Base-by-base conservation (phyloP, 352 stramenopile species). In the Phytophthora quininea region DNA sequence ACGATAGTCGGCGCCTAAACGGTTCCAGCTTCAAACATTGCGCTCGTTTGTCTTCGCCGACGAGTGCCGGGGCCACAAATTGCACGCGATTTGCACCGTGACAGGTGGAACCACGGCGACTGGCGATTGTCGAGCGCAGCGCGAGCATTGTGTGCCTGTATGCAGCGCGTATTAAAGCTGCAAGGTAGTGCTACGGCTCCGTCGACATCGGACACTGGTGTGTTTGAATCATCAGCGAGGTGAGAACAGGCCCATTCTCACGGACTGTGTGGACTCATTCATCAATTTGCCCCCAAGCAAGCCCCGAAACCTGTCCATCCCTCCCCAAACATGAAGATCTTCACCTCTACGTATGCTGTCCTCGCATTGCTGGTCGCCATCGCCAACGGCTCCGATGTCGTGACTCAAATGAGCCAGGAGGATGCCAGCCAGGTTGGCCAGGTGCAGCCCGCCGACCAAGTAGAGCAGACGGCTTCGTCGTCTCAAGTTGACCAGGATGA, bases 281-380 rank as follows among this genome's bases (percentile, higher is more conserved):
- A 29, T 49, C 15, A 27, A 49, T 49, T 49, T 29, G 12, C 43
- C 0, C 19, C 14, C 19, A 24, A 49, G 29, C 43, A 49, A 12
- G 7, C 10, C 3, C 14, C 35, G 29, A 15, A 30, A 29, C 43
- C 43, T 8, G 14, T n/a, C n/a, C 15, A 47, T 3, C 11, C 15
- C 40, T 29, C 43, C 29, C 15, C 43, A 49, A 27, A n/a, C 29
- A 49, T 49, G 66, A 73, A 73, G 46, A 15, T 62, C 38, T 64
- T 74, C 32, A 15, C 29, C 27, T 29, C 51, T 31, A 29, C 54
- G 11, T 19, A 61, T 24, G 15, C 27, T 19, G 15, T 8, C 37
- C 14, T 50, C 5, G 32, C 37, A 1, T 29, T 62, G 11, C 29
- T 62, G 5, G 38, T 24, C 12, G 42, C 49, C 14, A 27, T 42